These are phyloP conservation scores for Podila verticillata DNA, from an alignment of 192 early-diverging fungal species.

Conservation along the genomic window DNA sequence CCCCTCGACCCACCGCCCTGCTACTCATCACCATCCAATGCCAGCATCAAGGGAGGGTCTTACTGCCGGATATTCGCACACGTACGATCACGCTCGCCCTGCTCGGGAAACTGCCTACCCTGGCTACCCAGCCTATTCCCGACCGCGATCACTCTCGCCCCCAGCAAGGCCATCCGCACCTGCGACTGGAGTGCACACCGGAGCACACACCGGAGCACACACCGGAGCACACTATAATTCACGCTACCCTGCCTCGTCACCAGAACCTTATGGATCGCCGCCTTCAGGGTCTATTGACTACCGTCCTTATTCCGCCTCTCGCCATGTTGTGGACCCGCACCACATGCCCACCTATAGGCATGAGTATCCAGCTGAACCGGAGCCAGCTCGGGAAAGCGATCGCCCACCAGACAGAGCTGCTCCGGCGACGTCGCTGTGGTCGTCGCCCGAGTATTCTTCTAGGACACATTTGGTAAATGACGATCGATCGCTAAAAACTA, in stretches of 20 bases:
- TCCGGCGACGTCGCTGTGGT: background rate
- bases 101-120: background rate
- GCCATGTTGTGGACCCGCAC: constrained; percentile 11
- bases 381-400: background rate
- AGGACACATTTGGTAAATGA: constrained; percentile 21
- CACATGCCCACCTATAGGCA: constrained; percentile 10
- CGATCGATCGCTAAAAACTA: no score
- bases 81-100: background rate
- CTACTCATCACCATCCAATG: background rate
- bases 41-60: background rate
- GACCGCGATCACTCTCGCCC: background rate
- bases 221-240: background rate
- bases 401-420: background rate
- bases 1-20: background rate
- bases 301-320: constrained; percentile 24
- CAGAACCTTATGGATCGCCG: constrained; percentile 35
- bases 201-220: no score
- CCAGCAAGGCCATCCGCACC: background rate
- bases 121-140: background rate
- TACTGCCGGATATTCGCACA: background rate
- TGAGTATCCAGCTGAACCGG: constrained; percentile 14
- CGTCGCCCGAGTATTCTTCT: constrained; percentile 19
- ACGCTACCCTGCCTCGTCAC: constrained; percentile 29
- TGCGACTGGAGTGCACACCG: no score
- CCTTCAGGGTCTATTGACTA: constrained; percentile 26